These are phyloP conservation scores for Sporothrix pseudoabietina DNA, from an alignment of 2,329 filamentous ascomycete species.

Conservation along the genomic window DNA sequence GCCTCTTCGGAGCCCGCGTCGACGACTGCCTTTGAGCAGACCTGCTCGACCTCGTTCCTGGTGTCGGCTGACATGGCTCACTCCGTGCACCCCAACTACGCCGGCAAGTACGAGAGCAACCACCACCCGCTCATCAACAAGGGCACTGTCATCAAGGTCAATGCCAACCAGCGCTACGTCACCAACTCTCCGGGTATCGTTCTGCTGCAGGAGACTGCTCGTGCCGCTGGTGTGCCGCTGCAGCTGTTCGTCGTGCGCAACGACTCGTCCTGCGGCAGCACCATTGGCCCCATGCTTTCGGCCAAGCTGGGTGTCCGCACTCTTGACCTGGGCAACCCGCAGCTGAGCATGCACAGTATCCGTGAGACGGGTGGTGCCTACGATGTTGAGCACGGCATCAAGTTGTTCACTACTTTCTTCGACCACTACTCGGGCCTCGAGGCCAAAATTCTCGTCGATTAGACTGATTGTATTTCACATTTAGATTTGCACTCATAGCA, in stretches of 20 bases:
- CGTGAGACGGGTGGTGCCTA: slow-evolving; percentile 86
- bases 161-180: slow-evolving; percentile 94
- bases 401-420: slow-evolving; percentile 86
- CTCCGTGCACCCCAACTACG: slow-evolving; percentile 92
- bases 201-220: slow-evolving; percentile 83
- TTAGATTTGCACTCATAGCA: neutral
- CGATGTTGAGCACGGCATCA: slow-evolving; percentile 83
- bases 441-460: slow-evolving; percentile 82
- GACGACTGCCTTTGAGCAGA: slow-evolving; percentile 89
- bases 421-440: slow-evolving; percentile 80
- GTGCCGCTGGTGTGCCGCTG: slow-evolving; percentile 73
- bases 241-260: slow-evolving; percentile 97
- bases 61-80: slow-evolving; percentile 98
- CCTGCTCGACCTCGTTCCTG: slow-evolving; percentile 85
- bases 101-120: slow-evolving; percentile 84
- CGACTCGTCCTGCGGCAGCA: slow-evolving; percentile 91
- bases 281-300: slow-evolving; percentile 95
- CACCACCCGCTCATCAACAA: slow-evolving; percentile 96
- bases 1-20: slow-evolving; percentile 59
- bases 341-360: slow-evolving; percentile 96
- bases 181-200: slow-evolving; percentile 96
- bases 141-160: slow-evolving; percentile 95
- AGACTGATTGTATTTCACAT: slow-evolving; percentile 31
- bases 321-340: slow-evolving; percentile 88
- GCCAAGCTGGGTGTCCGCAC: slow-evolving; percentile 85